Evolutionary conservation across 768 basidiomycete species (phyloP).

Genomic region (Leccinum rimulosum): DNA sequence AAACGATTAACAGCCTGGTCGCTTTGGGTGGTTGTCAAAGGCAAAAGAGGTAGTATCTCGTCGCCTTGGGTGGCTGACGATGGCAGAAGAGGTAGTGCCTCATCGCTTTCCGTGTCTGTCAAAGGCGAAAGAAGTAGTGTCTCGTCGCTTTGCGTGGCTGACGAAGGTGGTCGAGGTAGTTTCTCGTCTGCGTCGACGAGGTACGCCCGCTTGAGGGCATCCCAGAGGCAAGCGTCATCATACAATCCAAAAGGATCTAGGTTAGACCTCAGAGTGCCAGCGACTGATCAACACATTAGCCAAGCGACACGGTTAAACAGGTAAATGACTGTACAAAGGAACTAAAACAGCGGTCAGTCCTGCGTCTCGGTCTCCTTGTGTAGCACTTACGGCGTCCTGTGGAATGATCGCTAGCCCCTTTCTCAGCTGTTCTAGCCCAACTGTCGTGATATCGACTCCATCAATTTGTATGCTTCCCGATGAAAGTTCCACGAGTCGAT

Average conservation of each 20-base stretch:
- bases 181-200: constrained; percentile 57
- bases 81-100: constrained; percentile 22
- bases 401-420: constrained; percentile 76
- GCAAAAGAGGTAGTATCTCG: constrained; percentile 12
- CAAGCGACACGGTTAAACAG: not conserved
- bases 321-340: constrained; percentile 36
- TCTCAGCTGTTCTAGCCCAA: constrained; percentile 75
- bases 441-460: constrained; percentile 75
- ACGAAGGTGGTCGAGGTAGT: constrained; percentile 26
- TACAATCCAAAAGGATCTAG: constrained; percentile 85
- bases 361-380: not conserved
- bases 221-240: constrained; percentile 82
- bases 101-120: constrained; percentile 37
- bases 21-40: constrained; percentile 35
- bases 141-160: constrained; percentile 34
- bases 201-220: constrained; percentile 82
- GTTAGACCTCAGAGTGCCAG: constrained; percentile 81
- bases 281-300: constrained; percentile 41
- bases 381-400: constrained; percentile 52
- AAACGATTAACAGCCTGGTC: constrained; percentile 54
- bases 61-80: constrained; percentile 34
- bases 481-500: constrained; percentile 77
- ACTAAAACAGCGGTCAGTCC: constrained; percentile 18
- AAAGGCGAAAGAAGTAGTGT: constrained; percentile 23
- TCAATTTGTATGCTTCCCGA: constrained; percentile 79